Evolutionary conservation across 208 protist species (phyloP), one percentile per base, ranked within the genome.

Genomic region (Leishmania guyanensis): DNA sequence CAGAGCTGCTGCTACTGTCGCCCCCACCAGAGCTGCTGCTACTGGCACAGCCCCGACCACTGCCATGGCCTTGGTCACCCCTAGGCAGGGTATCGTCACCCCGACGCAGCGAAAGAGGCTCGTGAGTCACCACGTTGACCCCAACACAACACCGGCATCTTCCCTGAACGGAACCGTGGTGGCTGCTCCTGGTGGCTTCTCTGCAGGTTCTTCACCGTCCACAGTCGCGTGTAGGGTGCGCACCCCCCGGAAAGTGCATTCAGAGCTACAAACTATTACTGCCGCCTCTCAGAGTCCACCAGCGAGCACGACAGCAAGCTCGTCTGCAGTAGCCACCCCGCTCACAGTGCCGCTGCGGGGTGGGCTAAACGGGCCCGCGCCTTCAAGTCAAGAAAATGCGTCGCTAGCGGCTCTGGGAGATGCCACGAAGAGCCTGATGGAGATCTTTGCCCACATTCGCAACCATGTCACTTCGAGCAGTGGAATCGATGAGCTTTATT

Each of bases 401-500:
- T 39, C 65, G 58, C 9, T 58, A 58, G 33, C 75, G 43, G 17
- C 16, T 54, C 43, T 8, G 64, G 43, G 33, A 3, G 74, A 78
- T 20, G 60, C 81, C 12, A 87, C 79, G 80, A 88, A 72, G 71
- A 84, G 83, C 69, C 75, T 97, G 51, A 79, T 80, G 2, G 80
- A 75, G 62, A 93, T 97, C 64, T 97, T 97, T 78, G 62, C 78
- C 33, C 88, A 87, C 22, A 95, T 96, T 76, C 92, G 94, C 33
- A 94, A 94, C 83, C 93, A 97, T 75, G 51, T 89, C 60, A 96
- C 94, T 17, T 94, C 94, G 26, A 79, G 79, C 20, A 75, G 90
- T 50, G 94, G 94, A 16, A 93, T 97, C 71, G 88, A 92, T 14
- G 93, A 97, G 64, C 86, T 97, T 1, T 97, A 96, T 79, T 62